phyloP scores from a whole-genome alignment of 352 stramenopile species.

The Pythium myriotylum region DNA sequence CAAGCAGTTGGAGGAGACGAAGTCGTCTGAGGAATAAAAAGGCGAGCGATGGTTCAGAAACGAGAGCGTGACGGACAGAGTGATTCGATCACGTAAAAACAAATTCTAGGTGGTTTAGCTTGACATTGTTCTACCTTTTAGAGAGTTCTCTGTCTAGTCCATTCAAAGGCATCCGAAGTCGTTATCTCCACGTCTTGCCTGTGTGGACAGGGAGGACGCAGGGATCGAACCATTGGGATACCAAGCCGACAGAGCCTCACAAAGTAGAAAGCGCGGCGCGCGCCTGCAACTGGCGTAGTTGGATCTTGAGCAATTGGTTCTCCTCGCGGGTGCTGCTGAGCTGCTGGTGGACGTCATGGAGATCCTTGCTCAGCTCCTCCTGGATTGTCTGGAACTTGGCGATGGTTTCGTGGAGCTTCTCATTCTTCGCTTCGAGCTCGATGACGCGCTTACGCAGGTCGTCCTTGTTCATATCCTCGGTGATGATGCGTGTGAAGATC shows the following conservation, averaged over 20 bases:
- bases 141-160: too few relatives aligned
- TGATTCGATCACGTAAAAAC: not conserved
- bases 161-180: conserved; percentile 8
- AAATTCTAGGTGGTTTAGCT: not conserved
- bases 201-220: conserved; percentile 20
- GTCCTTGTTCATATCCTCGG: conserved; percentile 78
- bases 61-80: not conserved
- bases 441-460: conserved; percentile 68
- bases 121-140: too few relatives aligned
- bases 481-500: conserved; percentile 86
- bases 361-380: conserved; percentile 52
- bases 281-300: conserved; percentile 66
- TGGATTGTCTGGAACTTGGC: conserved; percentile 68
- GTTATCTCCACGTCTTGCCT: conserved; percentile 11
- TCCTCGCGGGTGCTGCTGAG: conserved; percentile 52
- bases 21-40: conserved; percentile 63
- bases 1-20: conserved; percentile 79
- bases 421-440: conserved; percentile 69
- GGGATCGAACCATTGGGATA: conserved; percentile 28
- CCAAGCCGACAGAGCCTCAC: not conserved
- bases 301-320: conserved; percentile 60
- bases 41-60: not conserved
- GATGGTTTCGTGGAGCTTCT: conserved; percentile 79
- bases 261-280: conserved; percentile 57
- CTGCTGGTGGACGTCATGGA: conserved; percentile 52